Evolutionary conservation across 768 basidiomycete species (phyloP).

Genomic region (Rubroboletus satanas): DNA sequence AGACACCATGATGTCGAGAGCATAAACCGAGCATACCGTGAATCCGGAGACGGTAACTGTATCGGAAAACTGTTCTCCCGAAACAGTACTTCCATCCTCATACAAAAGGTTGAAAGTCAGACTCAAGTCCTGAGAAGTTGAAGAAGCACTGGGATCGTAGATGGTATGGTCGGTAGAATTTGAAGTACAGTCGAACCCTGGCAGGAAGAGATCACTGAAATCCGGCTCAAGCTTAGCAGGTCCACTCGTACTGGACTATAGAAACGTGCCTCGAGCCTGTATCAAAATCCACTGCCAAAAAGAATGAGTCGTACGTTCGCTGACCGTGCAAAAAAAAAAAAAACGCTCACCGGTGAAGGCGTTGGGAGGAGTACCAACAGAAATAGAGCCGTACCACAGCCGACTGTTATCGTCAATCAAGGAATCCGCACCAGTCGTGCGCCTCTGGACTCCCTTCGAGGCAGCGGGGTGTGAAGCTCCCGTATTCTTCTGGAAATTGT

Average conservation of each 20-base stretch:
- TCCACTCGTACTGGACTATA: no score
- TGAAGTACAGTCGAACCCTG: conserved; percentile 19
- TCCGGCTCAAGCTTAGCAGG: not conserved
- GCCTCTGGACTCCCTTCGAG: not conserved
- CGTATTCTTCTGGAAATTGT: conserved; percentile 1
- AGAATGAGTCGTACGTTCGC: not conserved
- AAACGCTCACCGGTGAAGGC: conserved; percentile 1
- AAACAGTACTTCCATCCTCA: not conserved
- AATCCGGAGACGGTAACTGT: conserved; percentile 10
- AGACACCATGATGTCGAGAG: not conserved
- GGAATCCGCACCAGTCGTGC: not conserved
- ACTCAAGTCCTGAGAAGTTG: conserved; percentile 1
- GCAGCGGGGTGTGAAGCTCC: not conserved
- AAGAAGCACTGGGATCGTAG: conserved; percentile 28
- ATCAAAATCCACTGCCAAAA: conserved; percentile 21
- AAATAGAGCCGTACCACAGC: conserved; percentile 13
- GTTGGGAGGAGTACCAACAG: conserved; percentile 5
- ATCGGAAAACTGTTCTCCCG: conserved; percentile 10
- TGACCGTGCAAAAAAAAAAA: not conserved
- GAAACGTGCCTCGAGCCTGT: conserved; percentile 24
- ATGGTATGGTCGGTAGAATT: conserved; percentile 29
- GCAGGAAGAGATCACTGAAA: conserved; percentile 28
- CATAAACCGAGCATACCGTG: not conserved
- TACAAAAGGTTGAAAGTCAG: not conserved
- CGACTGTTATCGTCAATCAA: not conserved